These are phyloP conservation scores for Lactifluus volemus DNA, from an alignment of 768 basidiomycete genomes.

Conservation along the genomic window DNA sequence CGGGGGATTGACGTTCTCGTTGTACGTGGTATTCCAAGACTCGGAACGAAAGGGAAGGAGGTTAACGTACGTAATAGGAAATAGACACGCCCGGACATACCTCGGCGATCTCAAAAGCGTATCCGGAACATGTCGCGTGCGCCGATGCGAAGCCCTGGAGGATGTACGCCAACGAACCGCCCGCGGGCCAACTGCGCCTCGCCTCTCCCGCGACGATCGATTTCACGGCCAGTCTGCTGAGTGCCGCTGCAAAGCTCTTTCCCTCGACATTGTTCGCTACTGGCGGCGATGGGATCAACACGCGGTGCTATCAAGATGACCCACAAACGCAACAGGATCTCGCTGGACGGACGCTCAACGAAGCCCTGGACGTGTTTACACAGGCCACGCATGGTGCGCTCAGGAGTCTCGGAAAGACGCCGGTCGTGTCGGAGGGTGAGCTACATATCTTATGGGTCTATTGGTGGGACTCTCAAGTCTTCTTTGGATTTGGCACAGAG, in stretches of 20 bases:
- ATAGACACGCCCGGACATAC: constrained; percentile 85
- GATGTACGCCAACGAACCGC: constrained; percentile 62
- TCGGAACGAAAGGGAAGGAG: too few relatives aligned
- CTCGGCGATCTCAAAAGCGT: constrained; percentile 47
- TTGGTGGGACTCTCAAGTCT: background rate
- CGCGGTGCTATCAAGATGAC: constrained; percentile 57
- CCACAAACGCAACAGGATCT: constrained; percentile 40
- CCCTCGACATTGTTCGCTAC: constrained; percentile 60
- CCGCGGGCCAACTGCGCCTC: constrained; percentile 75
- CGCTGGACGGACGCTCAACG: constrained; percentile 44
- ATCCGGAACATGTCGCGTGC: constrained; percentile 75
- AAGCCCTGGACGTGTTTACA: constrained; percentile 59
- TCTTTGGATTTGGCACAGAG: background rate
- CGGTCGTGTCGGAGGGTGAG: constrained; percentile 75
- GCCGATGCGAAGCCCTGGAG: constrained; percentile 48
- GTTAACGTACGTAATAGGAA: constrained; percentile 44
- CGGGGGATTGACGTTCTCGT: constrained; percentile 44
- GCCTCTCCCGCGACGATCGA: constrained; percentile 49
- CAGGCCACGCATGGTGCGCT: constrained; percentile 51
- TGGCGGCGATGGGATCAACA: constrained; percentile 78
- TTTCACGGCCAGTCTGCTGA: constrained; percentile 50
- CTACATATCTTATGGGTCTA: background rate
- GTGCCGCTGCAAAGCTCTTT: constrained; percentile 41
- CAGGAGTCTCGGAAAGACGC: constrained; percentile 50
- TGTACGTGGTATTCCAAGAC: constrained; percentile 16